Conservation (phyloP, 2,329 filamentous ascomycete genomes). For the Cylindrodendrum hubeiense region DNA sequence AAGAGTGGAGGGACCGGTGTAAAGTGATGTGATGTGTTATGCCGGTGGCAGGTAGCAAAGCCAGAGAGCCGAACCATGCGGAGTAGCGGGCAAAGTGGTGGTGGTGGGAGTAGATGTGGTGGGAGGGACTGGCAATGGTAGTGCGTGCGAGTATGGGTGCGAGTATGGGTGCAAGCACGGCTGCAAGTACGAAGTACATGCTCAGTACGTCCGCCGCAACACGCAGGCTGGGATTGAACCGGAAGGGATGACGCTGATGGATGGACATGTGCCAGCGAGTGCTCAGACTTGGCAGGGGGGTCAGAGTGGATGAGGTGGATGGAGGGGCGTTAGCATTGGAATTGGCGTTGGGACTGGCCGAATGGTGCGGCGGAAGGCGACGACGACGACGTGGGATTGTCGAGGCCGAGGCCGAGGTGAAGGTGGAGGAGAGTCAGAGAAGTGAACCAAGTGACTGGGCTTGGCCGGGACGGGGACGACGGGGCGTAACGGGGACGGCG, state of each 20-base stretch:
- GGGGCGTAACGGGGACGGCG: slow-evolving; percentile 43
- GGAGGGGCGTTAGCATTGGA: slow-evolving; percentile 25
- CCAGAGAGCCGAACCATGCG: slow-evolving; percentile 2
- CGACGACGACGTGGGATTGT: slow-evolving; percentile 15
- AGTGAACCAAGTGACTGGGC: slow-evolving; percentile 27
- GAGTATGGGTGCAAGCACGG: no score
- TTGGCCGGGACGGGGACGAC: slow-evolving; percentile 40
- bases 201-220: neutral
- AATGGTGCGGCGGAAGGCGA: slow-evolving; percentile 10
- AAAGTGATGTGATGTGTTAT: neutral
- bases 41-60: slow-evolving; percentile 7
- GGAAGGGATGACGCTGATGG: slow-evolving; percentile 18
- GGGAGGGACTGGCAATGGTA: slow-evolving; percentile 1
- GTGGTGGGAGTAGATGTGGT: neutral
- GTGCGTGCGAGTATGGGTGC: no score
- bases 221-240: slow-evolving; percentile 12
- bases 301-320: slow-evolving; percentile 20
- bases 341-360: slow-evolving; percentile 17
- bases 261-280: slow-evolving; percentile 27
- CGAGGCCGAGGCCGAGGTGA: slow-evolving; percentile 21
- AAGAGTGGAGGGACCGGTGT: neutral
- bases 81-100: neutral
- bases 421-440: slow-evolving; percentile 15
- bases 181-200: neutral
- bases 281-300: slow-evolving; percentile 18